Percentiles rank a stretch among this genome's conserved stretches.
Evolutionary conservation across 129 eudicot species (phyloP).

Genomic region (sunflower (Helianthus annuus)): HanXRQr2.0-SUNRISE NC_035440.2:36727623-36728122

Average conservation of each 20-base stretch:
- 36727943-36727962: background rate
- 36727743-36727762: background rate
- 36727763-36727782: background rate
- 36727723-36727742: background rate
- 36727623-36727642: constrained; percentile 83
- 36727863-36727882: background rate
- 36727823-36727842: background rate
- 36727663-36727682: constrained; percentile 86
- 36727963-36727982: background rate
- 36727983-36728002: background rate
- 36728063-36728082: background rate
- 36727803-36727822: background rate
- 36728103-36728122: background rate
- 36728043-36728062: background rate
- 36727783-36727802: background rate
- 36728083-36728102: background rate
- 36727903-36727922: background rate
- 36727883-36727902: background rate
- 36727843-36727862: background rate
- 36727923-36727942: background rate
- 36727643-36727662: constrained; percentile 88
- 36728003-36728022: background rate
- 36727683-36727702: constrained; percentile 88
- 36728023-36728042: background rate
- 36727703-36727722: background rate